Conservation (phyloP, 805 yeast genomes). For the Lipomyces yamadae region DNA sequence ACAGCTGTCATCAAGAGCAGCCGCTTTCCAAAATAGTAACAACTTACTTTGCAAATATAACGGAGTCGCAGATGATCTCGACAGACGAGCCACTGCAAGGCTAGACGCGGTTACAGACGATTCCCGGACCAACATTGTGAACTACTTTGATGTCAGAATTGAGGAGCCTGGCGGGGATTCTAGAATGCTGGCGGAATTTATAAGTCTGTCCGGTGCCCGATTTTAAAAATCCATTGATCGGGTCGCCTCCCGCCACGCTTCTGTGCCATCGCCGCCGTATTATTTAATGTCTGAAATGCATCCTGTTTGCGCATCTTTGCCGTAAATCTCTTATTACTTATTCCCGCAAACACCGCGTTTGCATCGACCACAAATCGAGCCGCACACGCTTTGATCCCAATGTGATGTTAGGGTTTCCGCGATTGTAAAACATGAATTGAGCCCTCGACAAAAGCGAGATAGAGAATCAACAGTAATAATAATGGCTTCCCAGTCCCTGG, state of each 20-base stretch:
- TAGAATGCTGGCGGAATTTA: not conserved
- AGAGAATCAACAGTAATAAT: not conserved
- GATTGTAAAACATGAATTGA: too few relatives aligned
- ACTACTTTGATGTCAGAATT: not conserved
- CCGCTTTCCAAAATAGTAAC: not conserved
- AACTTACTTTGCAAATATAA: not conserved
- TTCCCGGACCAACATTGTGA: conserved; percentile 2
- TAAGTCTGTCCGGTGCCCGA: too few relatives aligned
- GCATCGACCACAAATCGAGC: too few relatives aligned
- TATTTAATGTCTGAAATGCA: not conserved
- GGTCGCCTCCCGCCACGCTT: not conserved
- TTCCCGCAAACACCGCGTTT: too few relatives aligned
- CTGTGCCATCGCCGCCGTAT: not conserved
- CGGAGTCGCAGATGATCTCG: not conserved
- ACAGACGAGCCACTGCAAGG: not conserved
- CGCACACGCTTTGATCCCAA: too few relatives aligned
- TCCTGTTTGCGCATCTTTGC: not conserved
- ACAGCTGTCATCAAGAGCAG: not conserved
- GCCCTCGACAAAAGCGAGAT: too few relatives aligned
- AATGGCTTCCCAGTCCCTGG: conserved; percentile 11
- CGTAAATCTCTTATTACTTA: not conserved
- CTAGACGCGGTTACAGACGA: not conserved
- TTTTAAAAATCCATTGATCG: too few relatives aligned
- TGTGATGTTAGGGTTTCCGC: too few relatives aligned
- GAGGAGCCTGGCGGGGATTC: not conserved